These are phyloP conservation scores for Boletus huronensis DNA, from an alignment of 768 basidiomycete species.

Conservation along the genomic window DNA sequence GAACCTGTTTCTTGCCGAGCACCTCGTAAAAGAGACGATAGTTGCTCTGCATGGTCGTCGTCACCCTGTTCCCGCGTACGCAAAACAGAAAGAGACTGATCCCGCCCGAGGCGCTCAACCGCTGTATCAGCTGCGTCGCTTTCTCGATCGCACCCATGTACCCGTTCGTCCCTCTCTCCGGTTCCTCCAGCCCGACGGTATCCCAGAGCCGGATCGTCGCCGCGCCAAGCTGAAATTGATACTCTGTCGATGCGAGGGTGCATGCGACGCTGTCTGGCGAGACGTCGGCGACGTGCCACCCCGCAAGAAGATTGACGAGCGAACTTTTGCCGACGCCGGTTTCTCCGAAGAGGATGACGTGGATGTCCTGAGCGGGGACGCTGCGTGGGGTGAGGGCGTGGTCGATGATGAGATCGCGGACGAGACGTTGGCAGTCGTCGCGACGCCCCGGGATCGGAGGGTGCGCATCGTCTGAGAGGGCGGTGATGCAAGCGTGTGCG, in stretches of 20 bases:
- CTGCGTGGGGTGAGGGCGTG: constrained; percentile 21
- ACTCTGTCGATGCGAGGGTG: constrained; percentile 27
- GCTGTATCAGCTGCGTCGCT: constrained; percentile 31
- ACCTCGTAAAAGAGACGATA: constrained; percentile 38
- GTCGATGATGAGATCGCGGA: constrained; percentile 24
- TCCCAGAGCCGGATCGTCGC: constrained; percentile 29
- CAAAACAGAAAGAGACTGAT: constrained; percentile 33
- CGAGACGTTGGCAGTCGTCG: constrained; percentile 21
- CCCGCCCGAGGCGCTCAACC: constrained; percentile 25
- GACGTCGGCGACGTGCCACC: constrained; percentile 24
- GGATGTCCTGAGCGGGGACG: constrained; percentile 18
- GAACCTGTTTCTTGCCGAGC: constrained; percentile 37
- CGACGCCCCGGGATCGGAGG: constrained; percentile 18
- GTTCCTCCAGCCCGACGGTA: constrained; percentile 32
- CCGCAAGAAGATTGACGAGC: constrained; percentile 37
- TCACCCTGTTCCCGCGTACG: constrained; percentile 30
- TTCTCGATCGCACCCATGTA: constrained; percentile 28
- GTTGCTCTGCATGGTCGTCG: constrained; percentile 27
- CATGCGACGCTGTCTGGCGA: constrained; percentile 32
- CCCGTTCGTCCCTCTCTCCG: constrained; percentile 9
- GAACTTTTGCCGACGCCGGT: constrained; percentile 36
- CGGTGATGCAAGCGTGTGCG: constrained; percentile 24
- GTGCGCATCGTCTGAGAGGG: constrained; percentile 18
- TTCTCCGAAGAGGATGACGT: constrained; percentile 42
- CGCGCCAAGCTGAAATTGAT: constrained; percentile 25